Percentiles rank a stretch among this genome's conserved stretches.
Evolutionary conservation across 768 basidiomycete species (phyloP).

Genomic region (Tulasnella sp.): DNA sequence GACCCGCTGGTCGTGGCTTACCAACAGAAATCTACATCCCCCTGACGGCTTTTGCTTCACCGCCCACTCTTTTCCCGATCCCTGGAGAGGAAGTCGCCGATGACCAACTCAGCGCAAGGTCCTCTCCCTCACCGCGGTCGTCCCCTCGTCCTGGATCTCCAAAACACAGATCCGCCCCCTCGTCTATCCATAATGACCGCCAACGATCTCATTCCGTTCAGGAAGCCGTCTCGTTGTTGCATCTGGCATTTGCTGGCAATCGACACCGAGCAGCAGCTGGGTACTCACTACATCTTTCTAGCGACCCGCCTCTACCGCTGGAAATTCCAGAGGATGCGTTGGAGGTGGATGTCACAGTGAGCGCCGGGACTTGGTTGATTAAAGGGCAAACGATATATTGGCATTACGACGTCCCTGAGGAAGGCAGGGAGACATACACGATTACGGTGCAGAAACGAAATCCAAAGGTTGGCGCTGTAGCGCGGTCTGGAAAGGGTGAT

Average conservation of each 20-base stretch:
- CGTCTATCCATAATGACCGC: background rate
- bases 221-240: constrained; percentile 4
- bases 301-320: constrained; percentile 8
- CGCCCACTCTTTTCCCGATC: constrained; percentile 4
- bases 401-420: constrained; percentile 4
- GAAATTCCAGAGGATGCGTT: constrained; percentile 6
- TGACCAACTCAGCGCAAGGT: background rate
- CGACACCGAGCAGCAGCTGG: background rate
- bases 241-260: constrained; percentile 7
- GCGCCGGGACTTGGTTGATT: background rate
- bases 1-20: constrained; percentile 22
- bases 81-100: background rate
- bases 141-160: background rate
- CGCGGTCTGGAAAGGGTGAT: background rate
- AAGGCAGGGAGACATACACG: background rate
- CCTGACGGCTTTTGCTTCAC: constrained; percentile 26
- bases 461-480: background rate
- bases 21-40: constrained; percentile 88
- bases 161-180: background rate
- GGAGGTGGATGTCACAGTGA: constrained; percentile 12
- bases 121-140: background rate
- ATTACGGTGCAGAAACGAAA: constrained; percentile 3
- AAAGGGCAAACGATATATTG: constrained; percentile 11
- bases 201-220: constrained; percentile 8
- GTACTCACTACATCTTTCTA: constrained; percentile 2